These are phyloP conservation scores for Pilobolus umbonatus DNA, from an alignment of 192 early-diverging fungal species.

Conservation along the genomic window DNA sequence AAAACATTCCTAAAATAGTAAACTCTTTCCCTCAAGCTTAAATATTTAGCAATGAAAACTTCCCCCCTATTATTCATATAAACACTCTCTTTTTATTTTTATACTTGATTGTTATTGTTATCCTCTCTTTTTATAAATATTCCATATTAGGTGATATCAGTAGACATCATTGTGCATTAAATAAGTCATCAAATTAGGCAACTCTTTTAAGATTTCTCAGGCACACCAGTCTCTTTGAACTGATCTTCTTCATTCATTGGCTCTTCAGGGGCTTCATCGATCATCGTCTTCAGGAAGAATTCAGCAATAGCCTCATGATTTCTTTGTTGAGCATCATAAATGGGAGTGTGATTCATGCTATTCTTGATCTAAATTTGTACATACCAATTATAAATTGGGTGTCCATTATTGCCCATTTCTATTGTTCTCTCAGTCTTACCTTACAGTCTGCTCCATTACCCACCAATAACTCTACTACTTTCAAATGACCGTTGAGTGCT, in stretches of 20 bases:
- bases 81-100: no score
- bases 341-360: slow-evolving; percentile 38
- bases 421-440: slow-evolving; percentile 35
- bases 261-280: slow-evolving; percentile 40
- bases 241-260: slow-evolving; percentile 37
- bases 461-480: slow-evolving; percentile 60
- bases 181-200: no score
- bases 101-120: no score
- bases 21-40: no score
- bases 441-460: slow-evolving; percentile 56
- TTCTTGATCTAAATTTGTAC: slow-evolving; percentile 41
- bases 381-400: neutral
- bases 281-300: slow-evolving; percentile 47
- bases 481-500: slow-evolving; percentile 73
- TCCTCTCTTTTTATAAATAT: no score
- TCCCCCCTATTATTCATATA: no score
- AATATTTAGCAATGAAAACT: no score
- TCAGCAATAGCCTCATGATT: slow-evolving; percentile 48
- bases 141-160: no score
- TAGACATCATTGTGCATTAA: no score
- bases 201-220: no score
- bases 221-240: slow-evolving; percentile 27
- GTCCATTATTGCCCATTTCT: neutral
- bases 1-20: slow-evolving; percentile 18
- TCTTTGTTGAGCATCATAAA: slow-evolving; percentile 44